These are phyloP conservation scores for Metroxylon sagu DNA, from an alignment of 176 grass and related monocot genomes.

Conservation along the genomic window DNA sequence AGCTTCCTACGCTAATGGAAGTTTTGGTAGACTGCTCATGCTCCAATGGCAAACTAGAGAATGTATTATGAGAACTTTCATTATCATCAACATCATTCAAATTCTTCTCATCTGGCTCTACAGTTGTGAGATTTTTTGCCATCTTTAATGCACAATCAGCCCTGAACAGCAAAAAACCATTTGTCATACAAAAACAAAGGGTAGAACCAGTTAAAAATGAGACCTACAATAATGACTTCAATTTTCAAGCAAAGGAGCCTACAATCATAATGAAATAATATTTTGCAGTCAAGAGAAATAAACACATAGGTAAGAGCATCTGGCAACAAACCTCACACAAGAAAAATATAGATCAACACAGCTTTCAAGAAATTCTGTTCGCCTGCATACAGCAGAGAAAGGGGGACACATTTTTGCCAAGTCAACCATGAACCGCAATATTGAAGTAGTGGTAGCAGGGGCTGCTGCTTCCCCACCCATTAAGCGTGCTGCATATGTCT, in stretches of 20 bases:
- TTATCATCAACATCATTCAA: constrained; percentile 54
- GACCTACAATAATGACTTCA: too few relatives aligned
- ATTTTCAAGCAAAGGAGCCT: too few relatives aligned
- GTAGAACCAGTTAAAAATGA: too few relatives aligned
- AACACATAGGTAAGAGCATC: constrained; percentile 6
- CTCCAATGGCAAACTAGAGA: constrained; percentile 67
- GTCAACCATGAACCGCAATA: constrained; percentile 95
- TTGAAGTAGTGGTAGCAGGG: constrained; percentile 79
- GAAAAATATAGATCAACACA: constrained; percentile 99
- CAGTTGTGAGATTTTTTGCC: constrained; percentile 72
- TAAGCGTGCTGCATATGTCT: constrained; percentile 94
- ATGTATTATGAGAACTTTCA: constrained; percentile 60
- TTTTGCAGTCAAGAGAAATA: neutral
- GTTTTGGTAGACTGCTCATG: constrained; percentile 73
- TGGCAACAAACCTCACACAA: constrained; percentile 73
- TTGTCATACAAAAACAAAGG: too few relatives aligned
- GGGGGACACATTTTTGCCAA: constrained; percentile 78
- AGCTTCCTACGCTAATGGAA: constrained; percentile 56
- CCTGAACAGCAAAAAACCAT: constrained; percentile 20
- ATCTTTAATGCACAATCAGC: constrained; percentile 89
- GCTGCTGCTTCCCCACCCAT: constrained; percentile 96
- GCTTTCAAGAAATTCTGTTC: constrained; percentile 77
- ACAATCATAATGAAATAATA: too few relatives aligned
- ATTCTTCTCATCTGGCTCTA: constrained; percentile 56
- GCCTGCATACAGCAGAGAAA: constrained; percentile 81